These are phyloP conservation scores for Litsea cubeba DNA, from an alignment of 164 flowering plant species.

Conservation along the genomic window DNA sequence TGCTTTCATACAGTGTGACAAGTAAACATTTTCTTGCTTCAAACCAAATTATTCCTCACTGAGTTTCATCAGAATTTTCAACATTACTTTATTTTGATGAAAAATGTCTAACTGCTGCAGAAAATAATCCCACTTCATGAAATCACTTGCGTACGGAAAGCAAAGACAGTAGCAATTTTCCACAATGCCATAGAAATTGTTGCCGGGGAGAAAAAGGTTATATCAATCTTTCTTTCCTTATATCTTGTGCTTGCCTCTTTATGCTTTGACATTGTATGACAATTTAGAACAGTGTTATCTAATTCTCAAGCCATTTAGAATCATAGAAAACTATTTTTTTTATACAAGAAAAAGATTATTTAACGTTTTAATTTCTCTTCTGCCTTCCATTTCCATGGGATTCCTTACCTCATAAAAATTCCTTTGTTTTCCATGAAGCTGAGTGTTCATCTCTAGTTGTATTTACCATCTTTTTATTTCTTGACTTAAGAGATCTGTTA, in stretches of 20 bases:
- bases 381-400: too few species aligned
- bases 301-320: too few species aligned
- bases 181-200: slow-evolving; percentile 94
- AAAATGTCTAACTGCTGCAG: slow-evolving; percentile 33
- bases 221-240: neutral
- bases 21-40: neutral
- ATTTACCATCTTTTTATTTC: neutral
- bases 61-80: neutral
- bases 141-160: slow-evolving; percentile 73
- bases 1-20: neutral
- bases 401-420: neutral
- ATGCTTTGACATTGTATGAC: too few species aligned
- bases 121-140: slow-evolving; percentile 72
- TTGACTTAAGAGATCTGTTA: neutral
- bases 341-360: too few species aligned
- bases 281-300: too few species aligned
- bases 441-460: neutral
- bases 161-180: slow-evolving; percentile 90
- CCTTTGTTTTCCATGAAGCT: neutral
- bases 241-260: neutral
- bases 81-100: neutral
- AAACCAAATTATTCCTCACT: neutral
- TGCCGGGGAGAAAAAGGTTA: slow-evolving; percentile 73
- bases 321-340: too few species aligned
- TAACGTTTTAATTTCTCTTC: too few species aligned